A percentile compares a stretch with the other conserved stretches of the same genome.
phyloP scores from a whole-genome alignment of 352 stramenopile species.

The Pythium aphanidermatum region DNA sequence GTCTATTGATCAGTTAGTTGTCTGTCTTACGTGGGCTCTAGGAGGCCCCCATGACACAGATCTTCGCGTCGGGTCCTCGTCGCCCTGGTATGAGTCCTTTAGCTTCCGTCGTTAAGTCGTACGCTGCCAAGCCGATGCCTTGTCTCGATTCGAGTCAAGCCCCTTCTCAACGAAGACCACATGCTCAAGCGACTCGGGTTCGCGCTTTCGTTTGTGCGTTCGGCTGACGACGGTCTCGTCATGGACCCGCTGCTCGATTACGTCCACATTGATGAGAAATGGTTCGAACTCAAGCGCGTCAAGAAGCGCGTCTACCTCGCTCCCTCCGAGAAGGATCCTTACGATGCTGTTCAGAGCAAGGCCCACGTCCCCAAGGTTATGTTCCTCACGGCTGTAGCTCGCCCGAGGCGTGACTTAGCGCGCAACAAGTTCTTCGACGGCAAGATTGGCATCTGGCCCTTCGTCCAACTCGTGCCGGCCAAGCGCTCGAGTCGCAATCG shows the following conservation, averaged over 20 bases:
- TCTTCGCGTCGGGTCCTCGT: too few relatives aligned
- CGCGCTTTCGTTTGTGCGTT: too few relatives aligned
- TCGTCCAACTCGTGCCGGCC: conserved; percentile 14
- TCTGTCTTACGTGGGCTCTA: too few relatives aligned
- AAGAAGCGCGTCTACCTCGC: neutral
- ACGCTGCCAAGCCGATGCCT: too few relatives aligned
- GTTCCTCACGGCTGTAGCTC: conserved; percentile 10
- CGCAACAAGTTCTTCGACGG: conserved; percentile 7
- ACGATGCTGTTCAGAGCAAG: neutral
- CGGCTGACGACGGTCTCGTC: too few relatives aligned
- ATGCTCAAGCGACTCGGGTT: too few relatives aligned
- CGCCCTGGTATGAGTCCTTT: too few relatives aligned
- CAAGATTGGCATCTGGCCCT: conserved; percentile 14
- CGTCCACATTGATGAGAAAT: conserved; percentile 2
- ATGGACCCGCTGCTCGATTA: neutral
- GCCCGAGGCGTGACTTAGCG: neutral
- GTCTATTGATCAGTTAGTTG: too few relatives aligned
- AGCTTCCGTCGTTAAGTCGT: too few relatives aligned
- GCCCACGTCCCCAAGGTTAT: conserved; percentile 12
- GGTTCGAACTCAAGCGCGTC: neutral
- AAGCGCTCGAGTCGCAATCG: conserved; percentile 17
- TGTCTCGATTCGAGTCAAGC: too few relatives aligned
- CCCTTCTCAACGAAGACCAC: too few relatives aligned
- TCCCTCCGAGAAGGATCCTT: neutral
- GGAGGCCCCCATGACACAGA: too few relatives aligned